These are phyloP conservation scores for Arabidopsis thaliana DNA, from an alignment of 345 rosid species.

Conservation along the genomic window DNA sequence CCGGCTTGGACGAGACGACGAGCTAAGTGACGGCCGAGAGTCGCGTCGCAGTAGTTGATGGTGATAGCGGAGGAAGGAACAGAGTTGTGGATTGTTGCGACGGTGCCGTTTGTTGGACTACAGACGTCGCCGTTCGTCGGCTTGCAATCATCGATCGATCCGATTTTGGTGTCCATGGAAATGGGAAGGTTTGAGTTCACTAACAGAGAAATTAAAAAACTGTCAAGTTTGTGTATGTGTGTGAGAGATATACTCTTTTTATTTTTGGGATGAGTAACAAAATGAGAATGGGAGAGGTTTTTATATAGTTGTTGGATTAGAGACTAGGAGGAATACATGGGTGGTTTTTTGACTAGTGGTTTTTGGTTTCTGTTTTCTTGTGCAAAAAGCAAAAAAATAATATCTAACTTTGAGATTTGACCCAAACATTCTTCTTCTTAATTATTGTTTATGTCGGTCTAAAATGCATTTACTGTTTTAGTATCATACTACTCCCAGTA, in stretches of 20 bases:
- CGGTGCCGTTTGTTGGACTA: slow-evolving; percentile 3
- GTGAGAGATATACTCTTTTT: not conserved
- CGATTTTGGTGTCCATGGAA: slow-evolving; percentile 22
- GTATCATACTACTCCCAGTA: no score
- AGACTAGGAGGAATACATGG: not conserved
- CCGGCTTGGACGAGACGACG: slow-evolving; percentile 61
- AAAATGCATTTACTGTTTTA: not conserved
- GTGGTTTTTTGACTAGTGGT: slow-evolving; percentile 8
- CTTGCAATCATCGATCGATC: not conserved
- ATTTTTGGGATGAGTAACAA: slow-evolving; percentile 5
- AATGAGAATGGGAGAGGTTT: not conserved
- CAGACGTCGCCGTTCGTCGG: not conserved
- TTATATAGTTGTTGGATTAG: not conserved
- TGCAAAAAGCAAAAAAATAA: not conserved
- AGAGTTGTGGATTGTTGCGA: slow-evolving; percentile 13
- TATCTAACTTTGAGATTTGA: not conserved
- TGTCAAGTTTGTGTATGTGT: not conserved
- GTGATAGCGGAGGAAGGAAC: slow-evolving; percentile 8
- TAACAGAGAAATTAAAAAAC: not conserved
- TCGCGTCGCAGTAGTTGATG: slow-evolving; percentile 26
- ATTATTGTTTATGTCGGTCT: not conserved
- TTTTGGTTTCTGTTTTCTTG: slow-evolving; percentile 4
- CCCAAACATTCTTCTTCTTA: not conserved
- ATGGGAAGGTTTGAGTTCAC: not conserved
- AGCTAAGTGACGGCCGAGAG: slow-evolving; percentile 62